Base-by-base conservation (phyloP, 768 basidiomycete genomes). In the Russula brevipes region DNA sequence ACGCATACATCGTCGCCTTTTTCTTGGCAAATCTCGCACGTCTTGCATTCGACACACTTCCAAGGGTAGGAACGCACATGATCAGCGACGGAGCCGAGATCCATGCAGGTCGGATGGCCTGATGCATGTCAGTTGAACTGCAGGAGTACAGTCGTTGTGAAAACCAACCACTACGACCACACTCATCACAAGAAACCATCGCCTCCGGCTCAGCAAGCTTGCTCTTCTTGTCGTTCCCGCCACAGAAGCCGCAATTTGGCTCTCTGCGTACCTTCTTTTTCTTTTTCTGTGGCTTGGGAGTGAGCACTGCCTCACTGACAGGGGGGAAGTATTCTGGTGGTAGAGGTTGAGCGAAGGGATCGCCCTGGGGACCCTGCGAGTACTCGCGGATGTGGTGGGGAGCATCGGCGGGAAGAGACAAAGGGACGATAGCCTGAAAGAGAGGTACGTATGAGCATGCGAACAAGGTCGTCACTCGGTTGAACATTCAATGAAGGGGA, bases 1-100 rank as follows among this genome's bases (percentile, higher is more conserved):
- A 36, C 3, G 78, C 92, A 76, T 76, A 96, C 95, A 74, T 94
- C 93, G 74, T 93, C 88, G 24, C 89, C 91, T 71, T 94, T 94
- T 69, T 85, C 77, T 50, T 81, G 75, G 72, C 95, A 98, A 60
- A 92, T 78, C 76, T 94, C 91, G 73, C 95, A 98, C 61, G 79
- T 86, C 78, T 96, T 97, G 78, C 95, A 97, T 67, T 94, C 91
- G 41, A 85, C 81, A 72, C 95, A 98, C 64, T 83, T 82, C 95
- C 95, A 98, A 16, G 81, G 77, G 72, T 95, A 95, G 33, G 80
- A 79, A 60, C 80, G 79, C 55, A 94, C 77, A n/a, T 80, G 77
- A 45, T 85, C 80, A 17, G 80, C 80, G 54, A 89, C 79, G 55
- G 80, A 77, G 49, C 77, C 74, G 38, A 86, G 80, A 66, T 87